phyloP scores from a whole-genome alignment of 1,284 basidiomycete genomes.

The Ustilago crameri region DNA sequence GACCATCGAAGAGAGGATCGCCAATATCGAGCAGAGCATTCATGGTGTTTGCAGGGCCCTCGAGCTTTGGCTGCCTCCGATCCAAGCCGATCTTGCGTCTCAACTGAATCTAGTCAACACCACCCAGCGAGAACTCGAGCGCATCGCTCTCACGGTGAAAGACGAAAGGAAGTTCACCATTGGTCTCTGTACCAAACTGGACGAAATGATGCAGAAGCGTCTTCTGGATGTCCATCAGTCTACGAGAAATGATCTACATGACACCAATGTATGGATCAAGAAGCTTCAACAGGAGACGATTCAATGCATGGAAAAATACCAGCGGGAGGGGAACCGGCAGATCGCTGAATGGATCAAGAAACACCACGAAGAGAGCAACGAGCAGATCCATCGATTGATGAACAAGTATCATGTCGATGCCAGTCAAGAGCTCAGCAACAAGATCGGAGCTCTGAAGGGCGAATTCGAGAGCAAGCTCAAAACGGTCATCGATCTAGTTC shows the following conservation, averaged over 20 bases:
- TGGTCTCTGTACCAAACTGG: slow-evolving; percentile 18
- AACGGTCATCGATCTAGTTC: slow-evolving; percentile 3
- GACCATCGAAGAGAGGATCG: slow-evolving; percentile 9
- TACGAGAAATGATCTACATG: no score
- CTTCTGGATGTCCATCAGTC: slow-evolving; percentile 9
- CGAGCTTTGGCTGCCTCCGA: slow-evolving; percentile 15
- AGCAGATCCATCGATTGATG: no score
- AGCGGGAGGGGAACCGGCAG: no score
- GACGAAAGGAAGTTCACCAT: slow-evolving; percentile 21
- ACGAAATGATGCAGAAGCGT: slow-evolving; percentile 11
- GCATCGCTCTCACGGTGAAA: not conserved
- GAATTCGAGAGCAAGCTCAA: slow-evolving; percentile 15
- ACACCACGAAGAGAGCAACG: no score
- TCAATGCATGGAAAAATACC: no score
- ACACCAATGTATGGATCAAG: no score
- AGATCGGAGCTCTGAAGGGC: slow-evolving; percentile 10
- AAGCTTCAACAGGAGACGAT: no score
- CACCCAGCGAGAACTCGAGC: slow-evolving; percentile 7
- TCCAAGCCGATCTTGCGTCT: slow-evolving; percentile 19
- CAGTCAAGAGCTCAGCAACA: not conserved
- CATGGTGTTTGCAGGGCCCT: slow-evolving; percentile 33
- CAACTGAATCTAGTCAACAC: slow-evolving; percentile 1
- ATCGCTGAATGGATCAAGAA: no score
- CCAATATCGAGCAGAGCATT: not conserved
- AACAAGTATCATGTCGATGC: no score